Evolutionary conservation across 768 basidiomycete genomes (phyloP), one percentile per base, ranked within the genome.

Genomic region (Imleria badia): DNA sequence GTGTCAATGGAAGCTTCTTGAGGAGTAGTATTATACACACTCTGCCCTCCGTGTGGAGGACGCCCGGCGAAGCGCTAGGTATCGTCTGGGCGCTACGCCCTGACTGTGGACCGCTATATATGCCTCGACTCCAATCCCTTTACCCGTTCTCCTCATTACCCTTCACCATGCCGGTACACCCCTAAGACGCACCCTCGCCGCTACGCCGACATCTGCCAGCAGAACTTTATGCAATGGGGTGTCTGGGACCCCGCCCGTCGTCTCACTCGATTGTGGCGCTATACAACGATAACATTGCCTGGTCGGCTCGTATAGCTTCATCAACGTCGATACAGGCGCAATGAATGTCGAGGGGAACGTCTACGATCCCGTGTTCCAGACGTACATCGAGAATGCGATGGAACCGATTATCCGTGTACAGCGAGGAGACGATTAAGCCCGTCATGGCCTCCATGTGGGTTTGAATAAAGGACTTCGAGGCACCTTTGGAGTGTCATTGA

Each of bases 261-360:
- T n/a, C n/a, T n/a, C n/a, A n/a, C n/a, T n/a, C n/a, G n/a, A n/a
- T n/a, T n/a, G n/a, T n/a, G n/a, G n/a, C n/a, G n/a, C n/a, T n/a
- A n/a, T n/a, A n/a, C n/a, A n/a, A n/a, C n/a, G n/a, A n/a, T n/a
- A n/a, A n/a, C n/a, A n/a, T n/a, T n/a, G n/a, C n/a, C n/a, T n/a
- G n/a, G n/a, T n/a, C n/a, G n/a, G n/a, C n/a, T 69, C 71, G 54
- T 72, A 72, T 40, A 67, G 68, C 14, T 62, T 49, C 6, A 49
- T 72, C 47, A 60, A 67, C 51, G 33, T 51, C 14, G 43, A 65
- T 11, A 71, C 68, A 2, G 70, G 70, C 44, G 52, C 55, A 9
- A 53, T 72, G 42, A 59, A 66, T 15, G 55, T 60, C 17, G 60
- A 71, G 14, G 68, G 68, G 4, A 71, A 71, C 47, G 48, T 62